A percentile compares a stretch with the other conserved stretches of the same genome.
phyloP scores from a whole-genome alignment of 805 yeast species.

The Zygoascus bituminiphila region DNA sequence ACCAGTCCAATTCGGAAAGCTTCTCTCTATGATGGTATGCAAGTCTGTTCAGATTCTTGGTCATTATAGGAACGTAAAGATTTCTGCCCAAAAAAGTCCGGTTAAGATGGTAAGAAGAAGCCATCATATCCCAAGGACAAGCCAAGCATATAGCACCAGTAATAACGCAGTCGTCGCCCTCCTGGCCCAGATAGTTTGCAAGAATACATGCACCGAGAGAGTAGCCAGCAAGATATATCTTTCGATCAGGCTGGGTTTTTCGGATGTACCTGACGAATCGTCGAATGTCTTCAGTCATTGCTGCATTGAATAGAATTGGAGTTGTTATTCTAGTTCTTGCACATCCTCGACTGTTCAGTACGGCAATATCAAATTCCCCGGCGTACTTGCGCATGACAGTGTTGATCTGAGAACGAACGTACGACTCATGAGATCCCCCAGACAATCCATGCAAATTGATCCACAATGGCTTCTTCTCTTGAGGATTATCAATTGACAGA shows the following conservation, averaged over 20 bases:
- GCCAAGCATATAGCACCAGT: slow-evolving; percentile 54
- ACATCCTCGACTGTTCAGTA: slow-evolving; percentile 71
- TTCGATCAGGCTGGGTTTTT: slow-evolving; percentile 50
- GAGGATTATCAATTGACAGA: slow-evolving; percentile 19
- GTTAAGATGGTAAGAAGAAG: slow-evolving; percentile 39
- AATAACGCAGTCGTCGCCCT: slow-evolving; percentile 36
- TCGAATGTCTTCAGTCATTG: slow-evolving; percentile 63
- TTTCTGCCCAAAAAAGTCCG: slow-evolving; percentile 35
- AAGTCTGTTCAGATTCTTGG: slow-evolving; percentile 38
- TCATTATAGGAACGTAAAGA: slow-evolving; percentile 45
- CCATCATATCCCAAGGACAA: slow-evolving; percentile 65
- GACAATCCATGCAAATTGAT: slow-evolving; percentile 68
- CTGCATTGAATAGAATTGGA: slow-evolving; percentile 61
- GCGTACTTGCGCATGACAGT: slow-evolving; percentile 15
- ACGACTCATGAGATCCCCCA: slow-evolving; percentile 79
- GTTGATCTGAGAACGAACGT: slow-evolving; percentile 43
- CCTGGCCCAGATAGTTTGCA: slow-evolving; percentile 65
- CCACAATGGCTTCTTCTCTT: slow-evolving; percentile 47
- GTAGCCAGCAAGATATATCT: slow-evolving; percentile 63
- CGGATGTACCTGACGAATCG: slow-evolving; percentile 45
- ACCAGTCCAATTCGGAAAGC: slow-evolving; percentile 26
- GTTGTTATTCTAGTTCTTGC: slow-evolving; percentile 60
- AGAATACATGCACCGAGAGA: slow-evolving; percentile 72
- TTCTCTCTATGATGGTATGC: slow-evolving; percentile 36
- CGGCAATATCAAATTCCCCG: slow-evolving; percentile 52